Base-by-base conservation (phyloP, 139 green algal genomes). In the Picochlorum sp. region DNA sequence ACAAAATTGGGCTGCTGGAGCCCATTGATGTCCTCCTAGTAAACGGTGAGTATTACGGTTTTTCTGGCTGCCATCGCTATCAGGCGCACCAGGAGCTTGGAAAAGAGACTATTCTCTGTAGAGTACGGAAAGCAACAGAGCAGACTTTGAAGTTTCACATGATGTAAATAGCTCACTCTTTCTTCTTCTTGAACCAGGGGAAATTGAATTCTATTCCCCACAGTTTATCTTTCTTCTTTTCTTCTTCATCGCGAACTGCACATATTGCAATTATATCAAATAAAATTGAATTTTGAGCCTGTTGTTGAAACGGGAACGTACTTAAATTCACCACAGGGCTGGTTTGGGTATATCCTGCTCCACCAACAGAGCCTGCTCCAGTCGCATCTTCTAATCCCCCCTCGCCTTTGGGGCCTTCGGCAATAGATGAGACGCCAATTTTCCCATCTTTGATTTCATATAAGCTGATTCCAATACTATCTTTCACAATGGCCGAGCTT, bases 11-110 rank as follows among this genome's bases (percentile, higher is more conserved):
- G 6, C 79, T 96, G 47, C 81, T 90, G 65, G 88, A 88, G 49
- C 89, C 88, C 21, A 90, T 91, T 38, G 86, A 93, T 56, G 81
- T 94, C 6, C 58, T 94, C 21, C 70, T 85, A 38, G 87, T 95
- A 10, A 86, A 93, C 21, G 85, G 85, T 13, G 44, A 77, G 7
- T 87, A 84, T 45, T 95, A 89, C 47, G 91, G 91, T 26, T 97
- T 97, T 75, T 86, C 74, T 13, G 90, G 90, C 26, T 96, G 89
- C 61, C 89, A 95, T 57, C 62, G 88, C 24, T 57, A 66, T 23
- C 59, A 82, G 72, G 89, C 90, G 0, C 83, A 92, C 52, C 77
- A 91, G 66, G 64, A 78, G 31, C 70, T 97, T 57, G 89, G 88
- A 0, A 47, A 75, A 44, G 68, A 87, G 21, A 91, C 77, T 24